phyloP scores from a whole-genome alignment of 1,284 basidiomycete genomes.

The Ustanciosporium gigantosporum region DNA sequence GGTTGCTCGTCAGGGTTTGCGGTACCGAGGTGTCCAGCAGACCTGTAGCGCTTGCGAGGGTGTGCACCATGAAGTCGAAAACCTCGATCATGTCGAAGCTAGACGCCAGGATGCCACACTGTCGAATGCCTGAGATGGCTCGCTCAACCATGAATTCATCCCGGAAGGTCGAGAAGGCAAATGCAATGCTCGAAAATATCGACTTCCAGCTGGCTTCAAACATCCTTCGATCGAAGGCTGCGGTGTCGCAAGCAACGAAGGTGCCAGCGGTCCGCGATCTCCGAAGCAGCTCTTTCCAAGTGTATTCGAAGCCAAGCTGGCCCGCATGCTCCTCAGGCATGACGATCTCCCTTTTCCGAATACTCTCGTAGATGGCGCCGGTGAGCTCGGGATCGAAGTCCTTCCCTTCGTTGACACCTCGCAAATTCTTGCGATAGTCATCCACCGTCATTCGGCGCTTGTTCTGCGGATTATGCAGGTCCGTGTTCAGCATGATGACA shows the following conservation, averaged over 20 bases:
- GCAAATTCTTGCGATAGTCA: conserved; percentile 88
- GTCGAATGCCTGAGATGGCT: conserved; percentile 89
- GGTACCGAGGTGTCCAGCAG: conserved; percentile 42
- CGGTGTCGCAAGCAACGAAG: conserved; percentile 77
- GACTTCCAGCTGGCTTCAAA: conserved; percentile 90
- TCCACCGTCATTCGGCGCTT: conserved; percentile 97
- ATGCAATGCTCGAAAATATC: conserved; percentile 70
- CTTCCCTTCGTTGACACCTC: conserved; percentile 84
- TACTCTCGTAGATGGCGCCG: conserved; percentile 87
- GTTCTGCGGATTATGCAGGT: conserved; percentile 95
- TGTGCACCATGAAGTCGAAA: conserved; percentile 92
- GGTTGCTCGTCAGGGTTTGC: conserved; percentile 71
- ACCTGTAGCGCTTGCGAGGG: conserved; percentile 65
- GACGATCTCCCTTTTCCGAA: conserved; percentile 90
- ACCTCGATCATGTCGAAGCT: conserved; percentile 88
- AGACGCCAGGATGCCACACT: conserved; percentile 90
- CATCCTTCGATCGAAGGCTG: conserved; percentile 85
- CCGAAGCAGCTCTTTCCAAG: conserved; percentile 92
- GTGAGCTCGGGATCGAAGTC: conserved; percentile 86
- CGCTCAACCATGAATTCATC: conserved; percentile 96
- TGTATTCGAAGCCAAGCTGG: conserved; percentile 95
- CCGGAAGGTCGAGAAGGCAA: conserved; percentile 83
- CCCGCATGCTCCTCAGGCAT: conserved; percentile 98
- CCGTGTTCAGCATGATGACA: conserved; percentile 98
- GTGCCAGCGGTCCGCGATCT: conserved; percentile 80